Percentiles rank a stretch among this genome's conserved stretches.
These are phyloP conservation scores for Phytophthora parvispora DNA, from an alignment of 352 stramenopile species.

Conservation along the genomic window DNA sequence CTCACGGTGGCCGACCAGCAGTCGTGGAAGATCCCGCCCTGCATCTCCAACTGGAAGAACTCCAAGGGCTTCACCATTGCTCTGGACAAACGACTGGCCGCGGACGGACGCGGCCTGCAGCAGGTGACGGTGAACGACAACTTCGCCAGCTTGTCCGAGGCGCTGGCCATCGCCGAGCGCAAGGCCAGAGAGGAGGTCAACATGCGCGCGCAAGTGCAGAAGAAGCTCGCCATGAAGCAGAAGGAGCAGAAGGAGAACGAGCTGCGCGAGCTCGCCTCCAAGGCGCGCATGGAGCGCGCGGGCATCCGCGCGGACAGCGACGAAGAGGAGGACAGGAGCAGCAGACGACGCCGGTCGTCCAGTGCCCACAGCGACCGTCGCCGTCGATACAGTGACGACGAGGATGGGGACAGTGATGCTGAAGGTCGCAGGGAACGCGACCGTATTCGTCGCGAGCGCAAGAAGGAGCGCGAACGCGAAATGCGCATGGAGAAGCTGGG, in stretches of 20 bases:
- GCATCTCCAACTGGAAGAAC: conserved; percentile 99
- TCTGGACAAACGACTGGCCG: conserved; percentile 99
- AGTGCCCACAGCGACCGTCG: conserved; percentile 23
- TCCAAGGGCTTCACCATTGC: conserved; percentile 99
- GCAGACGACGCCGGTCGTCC: conserved; percentile 33
- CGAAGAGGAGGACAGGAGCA: conserved; percentile 25
- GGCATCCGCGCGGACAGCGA: conserved; percentile 57
- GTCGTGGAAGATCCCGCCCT: conserved; percentile 99
- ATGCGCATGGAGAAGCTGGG: conserved; percentile 97
- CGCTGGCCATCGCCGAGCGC: conserved; percentile 98
- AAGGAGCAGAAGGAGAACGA: conserved; percentile 98
- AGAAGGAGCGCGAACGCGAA: conserved; percentile 95
- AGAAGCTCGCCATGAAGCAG: conserved; percentile 92
- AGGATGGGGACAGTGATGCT: conserved; percentile 43
- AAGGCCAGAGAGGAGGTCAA: conserved; percentile 98
- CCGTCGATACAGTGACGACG: conserved; percentile 18
- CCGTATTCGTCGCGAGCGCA: conserved; percentile 91
- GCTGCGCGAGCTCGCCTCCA: conserved; percentile 94
- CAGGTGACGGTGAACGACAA: conserved; percentile 98
- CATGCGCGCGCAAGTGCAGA: conserved; percentile 92
- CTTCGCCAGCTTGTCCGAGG: conserved; percentile 98
- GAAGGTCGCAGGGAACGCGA: conserved; percentile 66
- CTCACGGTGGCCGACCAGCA: conserved; percentile 95
- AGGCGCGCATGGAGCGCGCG: conserved; percentile 94
- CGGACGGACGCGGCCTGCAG: conserved; percentile 97